Conservation (phyloP, 2,329 filamentous ascomycete species). For the Monosporascus sp. region DNA sequence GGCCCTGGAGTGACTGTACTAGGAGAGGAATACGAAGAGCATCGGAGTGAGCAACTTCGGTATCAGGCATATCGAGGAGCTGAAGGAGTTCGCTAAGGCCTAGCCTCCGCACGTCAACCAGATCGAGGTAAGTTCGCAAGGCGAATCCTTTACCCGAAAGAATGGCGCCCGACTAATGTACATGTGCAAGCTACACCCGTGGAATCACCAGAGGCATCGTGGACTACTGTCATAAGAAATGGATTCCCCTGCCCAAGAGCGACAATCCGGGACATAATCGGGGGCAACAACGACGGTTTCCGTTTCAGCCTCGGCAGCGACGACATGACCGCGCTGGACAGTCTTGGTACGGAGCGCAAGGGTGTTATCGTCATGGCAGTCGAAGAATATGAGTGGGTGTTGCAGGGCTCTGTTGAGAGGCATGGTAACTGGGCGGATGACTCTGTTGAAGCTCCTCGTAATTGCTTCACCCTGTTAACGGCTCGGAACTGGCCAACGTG, state of each 20-base stretch:
- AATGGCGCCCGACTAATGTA: too few relatives aligned
- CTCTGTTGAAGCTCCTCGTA: neutral
- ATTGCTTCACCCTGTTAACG: neutral
- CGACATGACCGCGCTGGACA: constrained; percentile 52
- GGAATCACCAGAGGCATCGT: constrained; percentile 51
- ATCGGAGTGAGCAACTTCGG: constrained; percentile 70
- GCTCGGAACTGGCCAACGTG: too few relatives aligned
- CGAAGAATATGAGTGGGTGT: constrained; percentile 5
- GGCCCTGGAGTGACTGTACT: constrained; percentile 55
- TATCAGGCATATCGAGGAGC: constrained; percentile 61
- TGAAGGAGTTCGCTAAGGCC: constrained; percentile 58
- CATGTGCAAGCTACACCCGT: constrained; percentile 57
- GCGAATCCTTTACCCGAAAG: too few relatives aligned
- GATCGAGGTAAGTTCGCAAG: constrained; percentile 51
- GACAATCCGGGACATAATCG: constrained; percentile 52
- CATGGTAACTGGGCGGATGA: neutral
- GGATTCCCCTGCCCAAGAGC: constrained; percentile 64
- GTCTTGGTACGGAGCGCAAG: constrained; percentile 40
- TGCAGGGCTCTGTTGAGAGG: neutral
- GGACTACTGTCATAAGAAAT: constrained; percentile 57
- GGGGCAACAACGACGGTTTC: constrained; percentile 55
- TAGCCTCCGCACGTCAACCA: constrained; percentile 61
- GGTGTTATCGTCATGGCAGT: constrained; percentile 30
- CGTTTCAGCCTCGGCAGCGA: constrained; percentile 50
- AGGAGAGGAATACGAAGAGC: constrained; percentile 53